Percentiles rank a stretch among this genome's conserved stretches.
Conservation (phyloP, 169 alveolate species). For the Eimeria acervulina region DNA sequence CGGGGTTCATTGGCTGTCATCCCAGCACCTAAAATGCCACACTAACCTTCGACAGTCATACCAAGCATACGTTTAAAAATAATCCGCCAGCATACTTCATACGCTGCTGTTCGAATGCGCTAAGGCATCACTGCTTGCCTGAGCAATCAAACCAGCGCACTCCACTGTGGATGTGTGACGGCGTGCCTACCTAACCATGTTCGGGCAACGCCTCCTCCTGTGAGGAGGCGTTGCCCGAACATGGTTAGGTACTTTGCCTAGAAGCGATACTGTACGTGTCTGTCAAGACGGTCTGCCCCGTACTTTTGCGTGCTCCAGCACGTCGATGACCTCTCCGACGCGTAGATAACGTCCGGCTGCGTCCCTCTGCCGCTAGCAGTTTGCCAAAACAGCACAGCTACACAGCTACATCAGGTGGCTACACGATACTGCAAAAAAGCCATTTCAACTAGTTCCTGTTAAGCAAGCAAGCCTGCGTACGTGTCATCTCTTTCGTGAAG, state of each 20-base stretch:
- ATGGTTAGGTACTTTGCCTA: too few relatives aligned
- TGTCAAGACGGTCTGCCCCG: background rate
- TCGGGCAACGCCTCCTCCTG: too few relatives aligned
- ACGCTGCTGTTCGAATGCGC: background rate
- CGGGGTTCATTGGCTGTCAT: background rate
- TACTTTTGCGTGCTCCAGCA: background rate
- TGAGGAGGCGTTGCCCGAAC: too few relatives aligned
- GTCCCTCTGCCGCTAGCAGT: constrained; percentile 8
- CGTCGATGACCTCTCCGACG: background rate
- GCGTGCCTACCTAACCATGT: too few relatives aligned
- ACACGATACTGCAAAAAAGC: background rate
- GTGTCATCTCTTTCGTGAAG: background rate
- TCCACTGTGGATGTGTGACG: too few relatives aligned
- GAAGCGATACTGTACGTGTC: too few relatives aligned
- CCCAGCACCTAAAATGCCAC: background rate
- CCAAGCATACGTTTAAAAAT: background rate
- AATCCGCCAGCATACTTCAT: background rate
- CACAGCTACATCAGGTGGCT: background rate
- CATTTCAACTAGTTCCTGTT: background rate
- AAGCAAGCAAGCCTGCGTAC: background rate
- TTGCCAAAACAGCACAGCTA: background rate
- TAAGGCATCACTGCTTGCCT: background rate
- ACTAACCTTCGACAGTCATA: background rate
- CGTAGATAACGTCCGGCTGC: background rate
- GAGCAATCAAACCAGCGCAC: background rate